Base-by-base conservation (phyloP, 352 stramenopile genomes). In the Globisporangium yorkense region DNA sequence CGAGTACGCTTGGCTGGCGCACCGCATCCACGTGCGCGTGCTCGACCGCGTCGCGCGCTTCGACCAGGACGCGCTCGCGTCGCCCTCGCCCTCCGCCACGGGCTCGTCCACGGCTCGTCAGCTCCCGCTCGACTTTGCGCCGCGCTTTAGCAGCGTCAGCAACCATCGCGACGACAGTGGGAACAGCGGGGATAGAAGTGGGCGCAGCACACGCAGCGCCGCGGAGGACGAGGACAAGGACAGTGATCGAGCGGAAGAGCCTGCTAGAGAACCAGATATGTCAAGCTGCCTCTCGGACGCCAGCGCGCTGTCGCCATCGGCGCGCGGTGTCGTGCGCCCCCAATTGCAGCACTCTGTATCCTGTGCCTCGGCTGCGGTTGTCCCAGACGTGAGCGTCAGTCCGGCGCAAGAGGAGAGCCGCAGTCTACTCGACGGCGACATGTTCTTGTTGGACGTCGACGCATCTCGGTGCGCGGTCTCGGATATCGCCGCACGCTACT, bases 1-100 rank as follows among this genome's bases (percentile, higher is more conserved):
- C 59, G 80, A 90, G 61, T 90, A 86, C 37, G 70, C 76, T 21
- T 89, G 80, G 80, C 66, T 90, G 37, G 67, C 75, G 15, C 72
- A 88, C 54, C 76, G 80, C 37, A 90, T 90, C 58, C 72, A 86
- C 39, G 56, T 70, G 58, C 77, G 77, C 49, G 51, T 87, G 5
- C 59, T 77, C 27, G 48, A 60, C 9, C 54, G 59, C 16, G 53
- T 58, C 46, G 18, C 10, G 6, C 43, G 43, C n/a, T 59, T 39
- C 20, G 61, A 54, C 27, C 53, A 48, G 29, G 59, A 67, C 20
- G 24, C 51, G 51, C 43, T 40, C 53, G 37, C 75, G 29, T 43
- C 75, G 15, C 31, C 40, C 27, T 43, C 75, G 5, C 49, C 49
- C n/a, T 56, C 39, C 31, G 33, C 33, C 6, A 52, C 37, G 18